Conservation (phyloP, 1,284 basidiomycete genomes). For the Paramarasmius palmivorus region DNA sequence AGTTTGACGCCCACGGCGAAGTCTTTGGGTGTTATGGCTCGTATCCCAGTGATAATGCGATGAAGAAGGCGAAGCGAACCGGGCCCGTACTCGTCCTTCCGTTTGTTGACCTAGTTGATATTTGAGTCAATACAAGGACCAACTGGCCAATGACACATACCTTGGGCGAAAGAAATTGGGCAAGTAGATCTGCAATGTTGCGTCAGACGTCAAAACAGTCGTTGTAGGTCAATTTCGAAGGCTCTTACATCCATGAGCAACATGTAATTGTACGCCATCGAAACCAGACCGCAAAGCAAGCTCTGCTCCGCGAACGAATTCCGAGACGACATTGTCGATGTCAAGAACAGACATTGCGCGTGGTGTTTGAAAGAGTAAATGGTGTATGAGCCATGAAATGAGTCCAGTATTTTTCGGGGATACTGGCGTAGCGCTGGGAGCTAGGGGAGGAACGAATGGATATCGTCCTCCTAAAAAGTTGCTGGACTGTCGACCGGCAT, state of each 20-base stretch:
- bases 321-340: constrained; percentile 60
- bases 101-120: constrained; percentile 61
- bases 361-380: constrained; percentile 65
- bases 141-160: constrained; percentile 35
- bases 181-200: constrained; percentile 72
- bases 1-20: constrained; percentile 88
- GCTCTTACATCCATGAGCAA: constrained; percentile 82
- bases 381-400: constrained; percentile 46
- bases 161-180: constrained; percentile 83
- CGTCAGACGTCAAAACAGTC: background rate
- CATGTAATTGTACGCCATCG: constrained; percentile 89
- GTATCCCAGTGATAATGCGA: constrained; percentile 64
- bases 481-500: constrained; percentile 85
- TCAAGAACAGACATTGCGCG: constrained; percentile 59
- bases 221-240: background rate
- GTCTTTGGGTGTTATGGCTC: constrained; percentile 49
- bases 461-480: constrained; percentile 70
- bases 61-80: constrained; percentile 58
- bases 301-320: constrained; percentile 73
- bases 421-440: constrained; percentile 71
- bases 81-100: constrained; percentile 64
- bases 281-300: constrained; percentile 76
- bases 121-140: background rate
- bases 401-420: constrained; percentile 32
- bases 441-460: constrained; percentile 62